Evolutionary conservation across 2,329 filamentous ascomycete genomes (phyloP).

Genomic region (Diaporthe ilicicola): DNA sequence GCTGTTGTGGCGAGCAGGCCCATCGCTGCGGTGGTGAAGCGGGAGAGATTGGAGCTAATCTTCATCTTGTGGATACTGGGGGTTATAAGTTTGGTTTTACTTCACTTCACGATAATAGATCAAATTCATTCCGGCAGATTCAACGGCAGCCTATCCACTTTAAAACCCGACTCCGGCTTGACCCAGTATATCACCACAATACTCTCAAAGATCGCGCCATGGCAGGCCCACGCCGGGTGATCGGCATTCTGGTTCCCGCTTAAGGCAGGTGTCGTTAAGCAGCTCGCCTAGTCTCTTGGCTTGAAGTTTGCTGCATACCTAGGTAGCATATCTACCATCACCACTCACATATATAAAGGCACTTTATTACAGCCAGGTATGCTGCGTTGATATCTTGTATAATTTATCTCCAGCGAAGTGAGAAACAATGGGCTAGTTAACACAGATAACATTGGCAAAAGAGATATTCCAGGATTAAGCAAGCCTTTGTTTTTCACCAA

Average conservation of each 20-base stretch:
- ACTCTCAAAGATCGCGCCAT: conserved; percentile 15
- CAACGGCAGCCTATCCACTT: neutral
- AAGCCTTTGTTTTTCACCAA: neutral
- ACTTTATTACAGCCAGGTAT: neutral
- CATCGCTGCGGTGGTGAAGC: conserved; percentile 11
- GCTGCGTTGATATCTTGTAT: neutral
- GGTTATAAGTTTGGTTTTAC: neutral
- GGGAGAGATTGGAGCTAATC: neutral
- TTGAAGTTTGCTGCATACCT: neutral
- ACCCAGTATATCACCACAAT: neutral
- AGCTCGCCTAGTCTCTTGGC: conserved; percentile 13
- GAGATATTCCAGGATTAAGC: neutral
- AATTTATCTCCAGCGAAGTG: neutral
- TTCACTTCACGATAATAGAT: neutral
- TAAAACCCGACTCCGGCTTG: neutral
- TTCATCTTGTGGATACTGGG: neutral
- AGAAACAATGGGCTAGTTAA: neutral
- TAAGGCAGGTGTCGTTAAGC: conserved; percentile 8
- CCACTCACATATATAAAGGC: no score
- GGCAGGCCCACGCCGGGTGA: neutral
- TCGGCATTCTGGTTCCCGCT: neutral
- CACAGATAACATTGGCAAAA: neutral
- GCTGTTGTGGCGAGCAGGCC: neutral
- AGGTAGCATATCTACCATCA: neutral
- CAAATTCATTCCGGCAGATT: neutral